Percentiles rank a stretch among this genome's conserved stretches.
phyloP scores from a whole-genome alignment of 1,284 basidiomycete genomes.

The Ceratobasidium papillatum region DNA sequence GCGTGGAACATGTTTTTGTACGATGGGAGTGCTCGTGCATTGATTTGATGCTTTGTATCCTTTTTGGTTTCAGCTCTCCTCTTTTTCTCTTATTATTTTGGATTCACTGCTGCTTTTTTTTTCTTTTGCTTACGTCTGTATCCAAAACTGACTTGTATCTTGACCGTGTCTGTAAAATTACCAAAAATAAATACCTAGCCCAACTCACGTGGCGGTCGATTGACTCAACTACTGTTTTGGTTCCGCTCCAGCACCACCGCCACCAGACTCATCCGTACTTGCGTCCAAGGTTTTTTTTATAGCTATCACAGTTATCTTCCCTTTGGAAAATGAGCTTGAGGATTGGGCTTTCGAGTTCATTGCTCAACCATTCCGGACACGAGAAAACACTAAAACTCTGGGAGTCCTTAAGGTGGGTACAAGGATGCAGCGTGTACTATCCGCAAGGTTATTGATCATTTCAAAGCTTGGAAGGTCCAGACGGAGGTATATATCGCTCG shows the following conservation, averaged over 20 bases:
- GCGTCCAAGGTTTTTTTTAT: background rate
- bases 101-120: background rate
- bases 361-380: background rate
- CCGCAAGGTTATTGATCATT: background rate
- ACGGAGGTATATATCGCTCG: background rate
- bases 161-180: background rate
- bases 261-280: background rate
- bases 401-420: constrained; percentile 26
- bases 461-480: background rate
- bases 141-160: constrained; percentile 2
- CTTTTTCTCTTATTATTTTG: background rate
- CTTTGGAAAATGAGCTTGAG: constrained; percentile 17
- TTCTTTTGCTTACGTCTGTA: background rate
- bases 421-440: background rate
- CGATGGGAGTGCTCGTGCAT: constrained; percentile 19
- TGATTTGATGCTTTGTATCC: constrained; percentile 3
- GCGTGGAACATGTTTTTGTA: constrained; percentile 39
- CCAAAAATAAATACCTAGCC: background rate
- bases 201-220: constrained; percentile 9
- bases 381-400: constrained; percentile 25
- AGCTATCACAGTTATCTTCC: background rate
- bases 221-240: background rate
- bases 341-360: constrained; percentile 10
- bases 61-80: background rate
- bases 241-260: background rate